A percentile compares a stretch with the other conserved stretches of the same genome.
These are phyloP conservation scores for Rheum nobile DNA, from an alignment of 148 eudicot species.

Conservation along the genomic window DNA sequence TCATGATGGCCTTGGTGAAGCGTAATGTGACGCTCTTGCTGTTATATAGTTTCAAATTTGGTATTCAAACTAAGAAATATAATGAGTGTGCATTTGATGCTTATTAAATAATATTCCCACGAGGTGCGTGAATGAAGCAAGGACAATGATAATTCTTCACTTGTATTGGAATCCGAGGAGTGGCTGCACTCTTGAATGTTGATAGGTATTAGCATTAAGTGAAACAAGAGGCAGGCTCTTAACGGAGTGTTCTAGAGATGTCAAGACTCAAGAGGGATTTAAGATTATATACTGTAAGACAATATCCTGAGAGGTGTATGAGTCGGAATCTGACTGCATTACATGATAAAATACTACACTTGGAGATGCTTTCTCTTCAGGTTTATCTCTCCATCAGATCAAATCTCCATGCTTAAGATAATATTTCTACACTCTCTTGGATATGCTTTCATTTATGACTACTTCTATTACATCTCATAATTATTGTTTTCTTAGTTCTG, in stretches of 20 bases:
- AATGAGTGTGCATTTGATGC: neutral
- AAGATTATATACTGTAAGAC: neutral
- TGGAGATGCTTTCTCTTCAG: neutral
- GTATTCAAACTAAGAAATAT: neutral
- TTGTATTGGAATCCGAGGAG: neutral
- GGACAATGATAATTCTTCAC: neutral
- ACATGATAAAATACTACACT: neutral
- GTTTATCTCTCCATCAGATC: no score
- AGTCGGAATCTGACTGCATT: neutral
- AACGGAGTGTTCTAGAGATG: neutral
- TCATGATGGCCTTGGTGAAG: neutral
- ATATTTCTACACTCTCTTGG: neutral
- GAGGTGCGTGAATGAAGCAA: neutral
- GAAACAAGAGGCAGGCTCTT: neutral
- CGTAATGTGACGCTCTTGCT: neutral
- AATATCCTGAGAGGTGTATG: neutral
- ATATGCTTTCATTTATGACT: neutral
- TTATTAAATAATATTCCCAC: neutral
- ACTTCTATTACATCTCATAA: neutral
- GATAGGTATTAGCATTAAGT: neutral
- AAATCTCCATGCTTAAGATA: neutral
- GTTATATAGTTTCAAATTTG: neutral
- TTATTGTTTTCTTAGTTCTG: neutral
- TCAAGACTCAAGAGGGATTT: no score
- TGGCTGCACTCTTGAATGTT: neutral